A percentile compares a stretch with the other conserved stretches of the same genome.
Conservation (phyloP, 345 rosid species). For the Bretschneidera sinensis region DNA sequence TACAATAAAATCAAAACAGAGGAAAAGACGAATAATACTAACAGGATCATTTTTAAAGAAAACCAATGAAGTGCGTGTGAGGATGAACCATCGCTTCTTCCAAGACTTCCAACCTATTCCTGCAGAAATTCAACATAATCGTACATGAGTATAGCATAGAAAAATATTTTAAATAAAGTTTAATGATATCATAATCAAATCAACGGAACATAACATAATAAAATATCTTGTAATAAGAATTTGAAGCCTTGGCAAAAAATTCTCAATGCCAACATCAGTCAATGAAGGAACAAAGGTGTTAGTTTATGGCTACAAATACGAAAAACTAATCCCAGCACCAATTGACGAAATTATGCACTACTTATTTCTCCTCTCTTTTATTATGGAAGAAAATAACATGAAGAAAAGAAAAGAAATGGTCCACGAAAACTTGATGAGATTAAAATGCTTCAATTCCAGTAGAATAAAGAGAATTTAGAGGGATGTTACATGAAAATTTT, state of each 20-base stretch:
- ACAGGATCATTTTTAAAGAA: slow-evolving; percentile 98
- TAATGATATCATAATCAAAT: too few species aligned
- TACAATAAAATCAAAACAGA: slow-evolving; percentile 1
- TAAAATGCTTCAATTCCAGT: too few species aligned
- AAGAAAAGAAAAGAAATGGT: too few species aligned
- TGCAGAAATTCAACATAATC: slow-evolving; percentile 30
- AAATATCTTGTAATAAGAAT: slow-evolving; percentile 3
- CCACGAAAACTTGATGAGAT: too few species aligned
- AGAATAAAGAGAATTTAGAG: too few species aligned
- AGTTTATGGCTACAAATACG: not conserved
- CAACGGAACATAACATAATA: not conserved
- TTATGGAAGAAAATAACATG: too few species aligned
- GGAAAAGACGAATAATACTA: slow-evolving; percentile 31
- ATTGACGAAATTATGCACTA: too few species aligned
- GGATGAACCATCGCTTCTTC: slow-evolving; percentile 99
- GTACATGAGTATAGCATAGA: not conserved
- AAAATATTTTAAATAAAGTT: not conserved
- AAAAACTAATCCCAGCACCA: too few species aligned
- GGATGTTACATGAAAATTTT: too few species aligned
- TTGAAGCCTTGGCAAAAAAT: not conserved
- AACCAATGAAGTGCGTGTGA: slow-evolving; percentile 95
- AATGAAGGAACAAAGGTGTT: not conserved
- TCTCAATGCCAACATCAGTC: not conserved
- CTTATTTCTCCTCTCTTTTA: too few species aligned
- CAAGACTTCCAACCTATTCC: slow-evolving; percentile 99